phyloP scores from a whole-genome alignment of 306 rosid species.

The Gastrolobium bilobum region DNA sequence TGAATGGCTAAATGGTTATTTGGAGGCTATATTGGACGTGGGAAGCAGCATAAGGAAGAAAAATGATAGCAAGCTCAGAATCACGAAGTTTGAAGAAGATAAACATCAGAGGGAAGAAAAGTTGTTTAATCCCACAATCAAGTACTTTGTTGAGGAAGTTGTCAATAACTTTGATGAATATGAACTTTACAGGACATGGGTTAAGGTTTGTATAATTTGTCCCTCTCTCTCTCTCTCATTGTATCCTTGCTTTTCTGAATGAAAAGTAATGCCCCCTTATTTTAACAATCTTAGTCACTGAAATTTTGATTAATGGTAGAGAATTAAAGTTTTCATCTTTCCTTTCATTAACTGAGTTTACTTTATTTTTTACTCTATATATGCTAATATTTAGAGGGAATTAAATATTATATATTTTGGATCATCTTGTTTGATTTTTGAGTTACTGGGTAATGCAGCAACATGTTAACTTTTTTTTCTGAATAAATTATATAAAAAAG shows the following conservation, averaged over 20 bases:
- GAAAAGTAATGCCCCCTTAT: background rate
- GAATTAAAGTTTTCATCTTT: background rate
- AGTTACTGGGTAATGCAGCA: background rate
- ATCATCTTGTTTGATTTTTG: background rate
- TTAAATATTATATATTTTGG: background rate
- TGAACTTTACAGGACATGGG: slow-evolving; percentile 88
- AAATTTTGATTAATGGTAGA: background rate
- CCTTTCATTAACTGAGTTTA: background rate
- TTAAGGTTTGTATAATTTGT: slow-evolving; percentile 54
- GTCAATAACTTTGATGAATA: slow-evolving; percentile 77
- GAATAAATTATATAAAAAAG: background rate
- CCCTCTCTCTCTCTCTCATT: background rate
- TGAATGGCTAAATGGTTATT: slow-evolving; percentile 81
- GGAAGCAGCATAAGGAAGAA: slow-evolving; percentile 58
- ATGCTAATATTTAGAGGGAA: background rate
- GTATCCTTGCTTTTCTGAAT: background rate
- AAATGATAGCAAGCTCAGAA: slow-evolving; percentile 50
- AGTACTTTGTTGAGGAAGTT: slow-evolving; percentile 80
- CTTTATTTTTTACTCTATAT: too few species aligned
- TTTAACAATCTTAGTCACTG: background rate
- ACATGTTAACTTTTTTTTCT: background rate
- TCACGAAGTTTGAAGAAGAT: slow-evolving; percentile 57
- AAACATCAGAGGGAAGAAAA: slow-evolving; percentile 46
- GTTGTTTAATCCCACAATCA: slow-evolving; percentile 73
- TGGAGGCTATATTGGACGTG: slow-evolving; percentile 85